These are phyloP conservation scores for Fusarium hostae DNA, from an alignment of 2,329 filamentous ascomycete genomes.

Conservation along the genomic window DNA sequence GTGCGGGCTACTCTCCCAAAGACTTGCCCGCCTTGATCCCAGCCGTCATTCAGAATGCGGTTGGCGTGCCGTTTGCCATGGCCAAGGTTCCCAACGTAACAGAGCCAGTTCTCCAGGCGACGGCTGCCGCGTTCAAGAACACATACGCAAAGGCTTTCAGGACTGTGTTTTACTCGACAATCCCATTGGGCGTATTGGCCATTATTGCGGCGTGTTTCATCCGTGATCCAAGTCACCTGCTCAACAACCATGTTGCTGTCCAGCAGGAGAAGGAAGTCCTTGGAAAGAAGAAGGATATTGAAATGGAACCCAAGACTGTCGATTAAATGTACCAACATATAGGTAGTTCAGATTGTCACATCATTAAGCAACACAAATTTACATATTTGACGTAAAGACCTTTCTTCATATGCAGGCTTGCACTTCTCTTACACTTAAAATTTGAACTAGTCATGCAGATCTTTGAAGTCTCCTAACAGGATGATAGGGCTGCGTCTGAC, in stretches of 20 bases:
- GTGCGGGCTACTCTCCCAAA: neutral
- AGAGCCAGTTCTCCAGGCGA: constrained; percentile 2
- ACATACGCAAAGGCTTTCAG: constrained; percentile 5
- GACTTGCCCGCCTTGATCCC: neutral
- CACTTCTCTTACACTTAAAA: neutral
- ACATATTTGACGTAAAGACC: neutral
- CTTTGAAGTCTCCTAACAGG: neutral
- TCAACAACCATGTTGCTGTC: constrained; percentile 18
- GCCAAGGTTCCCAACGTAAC: constrained; percentile 16
- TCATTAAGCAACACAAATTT: neutral
- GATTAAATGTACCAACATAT: neutral
- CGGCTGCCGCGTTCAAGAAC: constrained; percentile 4
- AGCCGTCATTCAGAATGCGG: constrained; percentile 7
- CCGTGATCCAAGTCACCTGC: constrained; percentile 8
- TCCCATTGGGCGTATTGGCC: neutral
- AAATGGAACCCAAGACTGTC: constrained; percentile 1
- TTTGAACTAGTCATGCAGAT: neutral
- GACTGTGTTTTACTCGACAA: constrained; percentile 13
- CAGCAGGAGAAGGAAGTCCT: constrained; percentile 15
- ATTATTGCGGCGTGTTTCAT: constrained; percentile 7
- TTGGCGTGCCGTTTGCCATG: constrained; percentile 10
- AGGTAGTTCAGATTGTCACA: neutral
- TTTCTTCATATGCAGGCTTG: neutral
- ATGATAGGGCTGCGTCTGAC: neutral
- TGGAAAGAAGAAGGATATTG: constrained; percentile 4